Evolutionary conservation across 768 basidiomycete genomes (phyloP), one percentile per base, ranked within the genome.

Genomic region (Serendipita sp.): DNA sequence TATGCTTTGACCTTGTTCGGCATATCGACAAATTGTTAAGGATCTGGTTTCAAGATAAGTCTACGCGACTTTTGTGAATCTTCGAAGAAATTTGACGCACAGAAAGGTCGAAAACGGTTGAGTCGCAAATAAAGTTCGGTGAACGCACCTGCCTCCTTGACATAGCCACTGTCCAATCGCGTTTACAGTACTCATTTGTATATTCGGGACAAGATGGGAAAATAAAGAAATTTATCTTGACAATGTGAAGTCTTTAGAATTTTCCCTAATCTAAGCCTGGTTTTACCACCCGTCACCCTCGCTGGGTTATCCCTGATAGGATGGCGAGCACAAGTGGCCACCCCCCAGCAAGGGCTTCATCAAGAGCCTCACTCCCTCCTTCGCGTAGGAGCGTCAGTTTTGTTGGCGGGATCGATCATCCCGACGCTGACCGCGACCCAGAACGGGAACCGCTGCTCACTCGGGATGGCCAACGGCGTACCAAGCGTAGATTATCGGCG

Each of bases 1-100:
- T 93, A 90, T 73, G 92, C 89, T 82, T 92, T 92, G 80, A 92
- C 88, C 83, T 92, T 92, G 72, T 30, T 60, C 28, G 56, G 48
- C 48, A 51, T 51, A 18, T 8, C 30, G 48, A 51, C 5, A 41
- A 13, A 5, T 41, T 41, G 38, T 41, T 41, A 41, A 41, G 13
- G 38, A 41, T 41, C 38, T 41, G 38, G 13, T 41, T 41, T 4
- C 13, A 41, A 41, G 5, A 13, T 41, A 41, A 41, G 2, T 41
- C 5, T 41, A 41, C 1, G 38, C 38, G 38, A 1, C 5, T 41
- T 13, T 2, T 2, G 38, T 41, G 5, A 5, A 7, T 13, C 38
- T 41, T 41, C 13, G 38, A 41, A 2, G 38, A 13, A 2, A 41
- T 41, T 51, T 51, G n/a, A 51, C 48, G 48, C 48, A 51, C 48